Percentiles rank a stretch among this genome's conserved stretches.
These are phyloP conservation scores for Passiflora organensis DNA, from an alignment of 345 rosid genomes.

Conservation along the genomic window DNA sequence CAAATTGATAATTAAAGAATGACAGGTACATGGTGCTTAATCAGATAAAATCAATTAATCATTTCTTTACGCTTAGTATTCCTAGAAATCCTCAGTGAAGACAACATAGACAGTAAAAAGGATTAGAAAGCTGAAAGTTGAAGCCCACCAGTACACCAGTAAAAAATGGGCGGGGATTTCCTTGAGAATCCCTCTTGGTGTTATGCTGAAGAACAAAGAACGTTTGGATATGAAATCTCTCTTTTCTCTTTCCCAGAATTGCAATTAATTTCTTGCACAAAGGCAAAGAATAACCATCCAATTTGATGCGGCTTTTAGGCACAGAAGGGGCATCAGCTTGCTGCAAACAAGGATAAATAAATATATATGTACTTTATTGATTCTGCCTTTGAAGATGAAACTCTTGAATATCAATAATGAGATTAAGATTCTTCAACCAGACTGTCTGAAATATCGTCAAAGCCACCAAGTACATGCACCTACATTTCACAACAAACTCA, in stretches of 20 bases:
- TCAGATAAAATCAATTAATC: not conserved
- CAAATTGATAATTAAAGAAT: not conserved
- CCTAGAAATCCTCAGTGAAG: not conserved
- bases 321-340: constrained; percentile 19
- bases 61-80: constrained; percentile 5
- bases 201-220: constrained; percentile 68
- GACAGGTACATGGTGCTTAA: not conserved
- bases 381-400: constrained; percentile 4
- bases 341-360: constrained; percentile 53
- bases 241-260: constrained; percentile 52
- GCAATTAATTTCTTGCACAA: constrained; percentile 67
- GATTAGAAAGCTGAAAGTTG: not conserved
- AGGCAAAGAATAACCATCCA: constrained; percentile 59
- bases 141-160: constrained; percentile 65
- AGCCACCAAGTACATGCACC: constrained; percentile 88
- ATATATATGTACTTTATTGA: constrained; percentile 31
- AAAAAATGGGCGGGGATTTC: constrained; percentile 58
- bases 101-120: constrained; percentile 1
- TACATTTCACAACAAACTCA: constrained; percentile 30
- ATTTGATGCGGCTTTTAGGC: constrained; percentile 19
- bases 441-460: constrained; percentile 61
- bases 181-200: constrained; percentile 59
- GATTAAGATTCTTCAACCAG: constrained; percentile 21
- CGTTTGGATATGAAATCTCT: constrained; percentile 58
- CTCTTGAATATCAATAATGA: constrained; percentile 21